These are phyloP conservation scores for Lagenidium giganteum DNA, from an alignment of 352 stramenopile species.

Conservation along the genomic window DNA sequence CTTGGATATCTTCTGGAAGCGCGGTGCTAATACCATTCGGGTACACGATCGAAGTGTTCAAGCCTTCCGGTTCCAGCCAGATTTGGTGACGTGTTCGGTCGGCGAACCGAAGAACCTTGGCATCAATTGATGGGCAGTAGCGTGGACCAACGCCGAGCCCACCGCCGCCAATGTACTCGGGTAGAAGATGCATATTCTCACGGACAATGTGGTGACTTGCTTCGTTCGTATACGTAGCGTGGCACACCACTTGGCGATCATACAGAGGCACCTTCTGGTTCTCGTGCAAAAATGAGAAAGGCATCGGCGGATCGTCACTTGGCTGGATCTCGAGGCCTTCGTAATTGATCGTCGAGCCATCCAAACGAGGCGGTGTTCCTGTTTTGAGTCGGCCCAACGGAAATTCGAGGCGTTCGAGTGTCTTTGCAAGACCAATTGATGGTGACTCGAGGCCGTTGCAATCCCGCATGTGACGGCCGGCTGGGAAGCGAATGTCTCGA, in stretches of 20 bases:
- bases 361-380: slow-evolving; percentile 95
- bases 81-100: slow-evolving; percentile 83
- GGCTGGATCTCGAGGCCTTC: slow-evolving; percentile 88
- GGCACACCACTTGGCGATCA: slow-evolving; percentile 88
- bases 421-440: slow-evolving; percentile 91
- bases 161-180: slow-evolving; percentile 87
- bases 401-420: slow-evolving; percentile 90
- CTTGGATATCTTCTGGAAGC: slow-evolving; percentile 93
- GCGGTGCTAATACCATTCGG: slow-evolving; percentile 95
- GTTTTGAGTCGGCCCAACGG: slow-evolving; percentile 95
- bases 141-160: slow-evolving; percentile 67
- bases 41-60: slow-evolving; percentile 97
- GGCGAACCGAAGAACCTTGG: slow-evolving; percentile 89
- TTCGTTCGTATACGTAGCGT: slow-evolving; percentile 96
- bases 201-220: slow-evolving; percentile 93
- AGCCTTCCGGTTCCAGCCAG: slow-evolving; percentile 98
- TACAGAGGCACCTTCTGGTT: slow-evolving; percentile 60
- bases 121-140: slow-evolving; percentile 98
- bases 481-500: slow-evolving; percentile 85
- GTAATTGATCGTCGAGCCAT: slow-evolving; percentile 95
- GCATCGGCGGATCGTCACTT: slow-evolving; percentile 86
- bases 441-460: slow-evolving; percentile 90
- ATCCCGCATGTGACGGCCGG: slow-evolving; percentile 89
- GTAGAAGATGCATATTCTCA: slow-evolving; percentile 92
- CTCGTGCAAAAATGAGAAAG: slow-evolving; percentile 96